Percentiles rank a stretch among this genome's conserved stretches.
Evolutionary conservation across 495 filamentous ascomycete genomes (phyloP).

Genomic region (Annulohypoxylon maeteangense): DNA sequence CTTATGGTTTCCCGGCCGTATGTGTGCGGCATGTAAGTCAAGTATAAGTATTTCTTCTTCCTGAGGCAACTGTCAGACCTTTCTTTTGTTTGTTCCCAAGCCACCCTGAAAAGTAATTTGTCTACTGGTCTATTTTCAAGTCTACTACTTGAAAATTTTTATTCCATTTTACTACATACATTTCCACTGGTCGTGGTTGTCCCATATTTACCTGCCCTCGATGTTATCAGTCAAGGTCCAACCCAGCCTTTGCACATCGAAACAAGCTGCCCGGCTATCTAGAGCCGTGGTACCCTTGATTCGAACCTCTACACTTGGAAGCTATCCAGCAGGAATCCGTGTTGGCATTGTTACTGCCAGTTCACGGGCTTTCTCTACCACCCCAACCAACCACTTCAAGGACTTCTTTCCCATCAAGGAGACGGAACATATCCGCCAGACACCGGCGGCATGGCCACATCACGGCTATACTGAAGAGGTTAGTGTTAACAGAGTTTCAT

Average conservation of each 20-base stretch:
- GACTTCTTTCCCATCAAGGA: constrained; percentile 62
- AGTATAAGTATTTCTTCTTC: constrained; percentile 41
- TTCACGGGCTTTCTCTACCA: constrained; percentile 56
- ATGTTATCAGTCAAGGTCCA: constrained; percentile 47
- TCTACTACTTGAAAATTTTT: constrained; percentile 4
- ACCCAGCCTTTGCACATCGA: constrained; percentile 50
- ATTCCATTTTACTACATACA: constrained; percentile 9
- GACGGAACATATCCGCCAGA: constrained; percentile 58
- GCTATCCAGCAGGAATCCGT: constrained; percentile 45
- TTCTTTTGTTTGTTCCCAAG: constrained; percentile 9
- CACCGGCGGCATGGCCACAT: constrained; percentile 73
- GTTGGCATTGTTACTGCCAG: constrained; percentile 37
- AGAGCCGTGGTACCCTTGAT: constrained; percentile 43
- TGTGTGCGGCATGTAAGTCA: constrained; percentile 16
- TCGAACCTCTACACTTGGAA: constrained; percentile 31
- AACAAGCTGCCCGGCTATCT: constrained; percentile 49
- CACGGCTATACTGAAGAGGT: constrained; percentile 65
- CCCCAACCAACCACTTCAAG: constrained; percentile 47
- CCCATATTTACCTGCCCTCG: constrained; percentile 14
- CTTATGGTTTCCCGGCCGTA: background rate
- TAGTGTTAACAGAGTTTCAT: background rate
- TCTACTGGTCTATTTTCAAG: constrained; percentile 9
- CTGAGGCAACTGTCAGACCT: constrained; percentile 15
- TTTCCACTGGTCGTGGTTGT: constrained; percentile 21
- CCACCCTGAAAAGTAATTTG: constrained; percentile 17